Evolutionary conservation across 148 eudicot genomes (phyloP).

Genomic region (Fagopyrum homotropicum): DNA sequence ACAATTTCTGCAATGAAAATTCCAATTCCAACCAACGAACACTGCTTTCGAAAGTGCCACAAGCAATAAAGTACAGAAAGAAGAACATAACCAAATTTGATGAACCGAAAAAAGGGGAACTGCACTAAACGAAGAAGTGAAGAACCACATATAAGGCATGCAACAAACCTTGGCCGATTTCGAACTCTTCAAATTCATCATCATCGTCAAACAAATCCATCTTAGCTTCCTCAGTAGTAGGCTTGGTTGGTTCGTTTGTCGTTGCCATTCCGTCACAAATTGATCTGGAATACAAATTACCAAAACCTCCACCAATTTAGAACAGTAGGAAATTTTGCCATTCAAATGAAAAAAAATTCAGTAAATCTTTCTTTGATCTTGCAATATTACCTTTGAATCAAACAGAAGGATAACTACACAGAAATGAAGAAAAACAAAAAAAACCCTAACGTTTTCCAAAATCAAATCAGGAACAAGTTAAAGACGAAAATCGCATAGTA

Average conservation of each 20-base stretch:
- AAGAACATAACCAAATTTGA: background rate
- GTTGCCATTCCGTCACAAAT: constrained; percentile 25
- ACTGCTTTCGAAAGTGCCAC: background rate
- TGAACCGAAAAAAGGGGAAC: background rate
- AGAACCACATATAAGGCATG: background rate
- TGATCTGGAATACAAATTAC: background rate
- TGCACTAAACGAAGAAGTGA: background rate
- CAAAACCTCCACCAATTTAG: background rate
- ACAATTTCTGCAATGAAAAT: too few species aligned
- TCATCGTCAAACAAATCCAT: constrained; percentile 80
- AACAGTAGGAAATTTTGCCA: background rate
- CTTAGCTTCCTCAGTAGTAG: constrained; percentile 52
- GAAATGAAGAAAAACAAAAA: background rate
- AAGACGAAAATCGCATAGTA: background rate
- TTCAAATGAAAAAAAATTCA: background rate
- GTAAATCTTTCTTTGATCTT: background rate
- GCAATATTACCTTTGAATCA: background rate
- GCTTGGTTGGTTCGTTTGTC: constrained; percentile 30
- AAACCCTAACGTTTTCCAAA: background rate
- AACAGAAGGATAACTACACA: background rate
- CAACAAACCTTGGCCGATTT: constrained; percentile 47
- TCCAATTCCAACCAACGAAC: too few species aligned
- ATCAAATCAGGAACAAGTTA: background rate
- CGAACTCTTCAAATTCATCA: constrained; percentile 85
- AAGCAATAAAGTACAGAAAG: too few species aligned